Conservation (phyloP, 805 yeast species). For the Candida fluviatilis region DNA sequence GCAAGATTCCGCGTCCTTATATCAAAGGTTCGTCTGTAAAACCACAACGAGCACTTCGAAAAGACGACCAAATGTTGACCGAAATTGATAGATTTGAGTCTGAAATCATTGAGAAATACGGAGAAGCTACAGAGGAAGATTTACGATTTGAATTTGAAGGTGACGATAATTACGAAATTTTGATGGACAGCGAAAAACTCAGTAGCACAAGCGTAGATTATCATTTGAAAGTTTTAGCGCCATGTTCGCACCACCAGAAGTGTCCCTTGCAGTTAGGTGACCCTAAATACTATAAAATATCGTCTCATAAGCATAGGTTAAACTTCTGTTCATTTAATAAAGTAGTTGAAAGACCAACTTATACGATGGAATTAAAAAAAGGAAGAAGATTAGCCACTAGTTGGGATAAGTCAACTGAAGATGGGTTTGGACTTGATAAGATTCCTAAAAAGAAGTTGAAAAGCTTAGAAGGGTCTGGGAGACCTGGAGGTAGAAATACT, state of each 20-base stretch:
- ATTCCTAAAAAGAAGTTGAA: slow-evolving; percentile 22
- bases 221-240: slow-evolving; percentile 72
- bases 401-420: slow-evolving; percentile 60
- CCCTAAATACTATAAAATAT: slow-evolving; percentile 57
- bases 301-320: slow-evolving; percentile 54
- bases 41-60: slow-evolving; percentile 30
- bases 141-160: slow-evolving; percentile 46
- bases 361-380: slow-evolving; percentile 75
- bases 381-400: slow-evolving; percentile 69
- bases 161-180: slow-evolving; percentile 24
- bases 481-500: slow-evolving; percentile 64
- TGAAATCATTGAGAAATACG: slow-evolving; percentile 36
- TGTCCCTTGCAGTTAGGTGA: slow-evolving; percentile 85
- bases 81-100: slow-evolving; percentile 31
- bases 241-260: slow-evolving; percentile 82
- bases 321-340: slow-evolving; percentile 75
- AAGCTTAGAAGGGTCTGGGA: slow-evolving; percentile 66
- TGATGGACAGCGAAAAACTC: slow-evolving; percentile 15
- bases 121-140: slow-evolving; percentile 40
- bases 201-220: slow-evolving; percentile 32
- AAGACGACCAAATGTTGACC: slow-evolving; percentile 32
- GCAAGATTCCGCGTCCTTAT: slow-evolving; percentile 70
- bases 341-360: slow-evolving; percentile 72
- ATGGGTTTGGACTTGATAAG: slow-evolving; percentile 51
- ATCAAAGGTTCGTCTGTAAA: slow-evolving; percentile 44